Percentiles rank a stretch among this genome's conserved stretches.
phyloP scores from a whole-genome alignment of 169 alveolate species.

The Eimeria tenella region DNA sequence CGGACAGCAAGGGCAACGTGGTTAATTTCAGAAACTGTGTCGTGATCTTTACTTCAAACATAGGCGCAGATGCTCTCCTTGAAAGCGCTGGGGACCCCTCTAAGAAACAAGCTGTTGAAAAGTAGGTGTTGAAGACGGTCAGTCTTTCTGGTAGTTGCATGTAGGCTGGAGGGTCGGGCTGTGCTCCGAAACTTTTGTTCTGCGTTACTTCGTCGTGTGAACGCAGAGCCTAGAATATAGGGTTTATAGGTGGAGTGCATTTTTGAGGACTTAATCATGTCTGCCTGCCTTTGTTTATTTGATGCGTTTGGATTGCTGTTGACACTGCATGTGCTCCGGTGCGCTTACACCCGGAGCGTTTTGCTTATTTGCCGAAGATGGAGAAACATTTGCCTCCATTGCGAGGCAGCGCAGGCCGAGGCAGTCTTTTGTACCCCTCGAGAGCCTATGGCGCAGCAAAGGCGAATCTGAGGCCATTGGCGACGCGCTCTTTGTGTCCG shows the following conservation, averaged over 20 bases:
- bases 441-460: constrained; percentile 10
- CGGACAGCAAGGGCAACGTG: constrained; percentile 91
- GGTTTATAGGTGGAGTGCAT: too few species aligned
- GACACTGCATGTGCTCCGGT: too few species aligned
- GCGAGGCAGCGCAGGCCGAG: constrained; percentile 10
- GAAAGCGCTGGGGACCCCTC: constrained; percentile 85
- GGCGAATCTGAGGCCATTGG: constrained; percentile 38
- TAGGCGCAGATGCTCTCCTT: constrained; percentile 83
- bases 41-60: constrained; percentile 90
- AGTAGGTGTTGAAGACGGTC: background rate
- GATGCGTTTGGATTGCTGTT: too few species aligned
- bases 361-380: background rate
- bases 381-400: background rate
- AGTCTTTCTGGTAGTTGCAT: too few species aligned
- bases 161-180: too few species aligned
- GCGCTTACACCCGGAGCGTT: too few species aligned
- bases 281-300: too few species aligned
- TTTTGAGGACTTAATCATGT: too few species aligned
- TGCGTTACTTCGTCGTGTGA: too few species aligned
- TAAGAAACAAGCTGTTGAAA: constrained; percentile 42
- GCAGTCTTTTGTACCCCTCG: background rate
- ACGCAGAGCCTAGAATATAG: too few species aligned
- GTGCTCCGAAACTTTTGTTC: too few species aligned
- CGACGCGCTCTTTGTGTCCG: background rate
- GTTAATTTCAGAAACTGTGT: constrained; percentile 92